Percentiles rank a stretch among this genome's conserved stretches.
phyloP scores from a whole-genome alignment of 2,329 filamentous ascomycete genomes.

The Plectosphaerella sp. region DNA sequence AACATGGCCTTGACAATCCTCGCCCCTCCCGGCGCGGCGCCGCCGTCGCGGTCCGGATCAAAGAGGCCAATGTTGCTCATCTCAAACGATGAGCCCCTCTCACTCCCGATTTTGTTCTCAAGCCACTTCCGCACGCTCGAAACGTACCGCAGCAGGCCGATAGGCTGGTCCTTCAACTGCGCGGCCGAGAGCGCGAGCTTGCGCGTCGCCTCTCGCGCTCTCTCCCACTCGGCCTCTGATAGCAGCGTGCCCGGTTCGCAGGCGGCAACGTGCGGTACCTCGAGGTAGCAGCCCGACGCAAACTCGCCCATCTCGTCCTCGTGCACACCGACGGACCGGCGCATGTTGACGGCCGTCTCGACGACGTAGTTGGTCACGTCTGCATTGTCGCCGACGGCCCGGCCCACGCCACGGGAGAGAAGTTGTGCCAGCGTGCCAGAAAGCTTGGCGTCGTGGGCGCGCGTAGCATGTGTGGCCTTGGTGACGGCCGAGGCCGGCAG shows the following conservation, averaged over 20 bases:
- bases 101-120: slow-evolving; percentile 27
- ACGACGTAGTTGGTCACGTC: slow-evolving; percentile 27
- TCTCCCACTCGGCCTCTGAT: slow-evolving; percentile 25
- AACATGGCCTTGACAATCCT: slow-evolving; percentile 33
- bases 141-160: slow-evolving; percentile 36
- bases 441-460: slow-evolving; percentile 29
- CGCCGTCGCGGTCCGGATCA: not conserved
- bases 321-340: slow-evolving; percentile 23
- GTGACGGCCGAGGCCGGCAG: slow-evolving; percentile 21
- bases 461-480: slow-evolving; percentile 21
- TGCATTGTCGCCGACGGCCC: slow-evolving; percentile 14
- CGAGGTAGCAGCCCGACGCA: slow-evolving; percentile 20
- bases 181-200: slow-evolving; percentile 23
- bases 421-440: slow-evolving; percentile 35
- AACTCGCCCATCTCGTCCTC: slow-evolving; percentile 30
- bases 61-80: slow-evolving; percentile 40
- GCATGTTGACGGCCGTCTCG: slow-evolving; percentile 34
- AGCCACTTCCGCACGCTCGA: slow-evolving; percentile 33
- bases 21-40: not conserved
- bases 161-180: slow-evolving; percentile 19
- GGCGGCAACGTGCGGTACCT: slow-evolving; percentile 13
- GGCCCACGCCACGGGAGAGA: slow-evolving; percentile 29
- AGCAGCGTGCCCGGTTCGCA: not conserved
- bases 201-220: slow-evolving; percentile 23
- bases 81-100: slow-evolving; percentile 35